Percentiles rank a stretch among this genome's conserved stretches.
phyloP scores from a whole-genome alignment of 768 basidiomycete species.

The Rickenella mellea region DNA sequence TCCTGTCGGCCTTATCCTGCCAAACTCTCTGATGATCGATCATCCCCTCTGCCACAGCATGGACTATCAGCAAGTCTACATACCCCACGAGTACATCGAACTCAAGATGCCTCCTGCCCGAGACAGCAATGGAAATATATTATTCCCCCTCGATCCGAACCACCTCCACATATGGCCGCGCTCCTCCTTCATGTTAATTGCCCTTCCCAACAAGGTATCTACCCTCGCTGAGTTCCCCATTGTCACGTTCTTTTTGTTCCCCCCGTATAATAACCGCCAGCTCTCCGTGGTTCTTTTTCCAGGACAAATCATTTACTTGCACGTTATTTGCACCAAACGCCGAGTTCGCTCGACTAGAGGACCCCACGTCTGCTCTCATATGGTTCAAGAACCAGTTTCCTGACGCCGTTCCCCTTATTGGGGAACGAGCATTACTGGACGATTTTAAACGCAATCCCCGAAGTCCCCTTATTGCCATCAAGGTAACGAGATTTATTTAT shows the following conservation, averaged over 20 bases:
- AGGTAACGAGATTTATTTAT: slow-evolving; percentile 47
- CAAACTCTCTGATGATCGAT: slow-evolving; percentile 9
- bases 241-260: slow-evolving; percentile 10
- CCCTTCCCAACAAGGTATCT: slow-evolving; percentile 87
- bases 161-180: slow-evolving; percentile 99
- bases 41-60: slow-evolving; percentile 44
- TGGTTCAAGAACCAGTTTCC: slow-evolving; percentile 86
- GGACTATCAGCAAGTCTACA: slow-evolving; percentile 92
- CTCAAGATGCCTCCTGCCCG: slow-evolving; percentile 84
- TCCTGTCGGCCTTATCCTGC: slow-evolving; percentile 18
- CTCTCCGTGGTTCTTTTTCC: slow-evolving; percentile 12
- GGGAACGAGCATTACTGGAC: slow-evolving; percentile 62
- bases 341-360: slow-evolving; percentile 60
- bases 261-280: slow-evolving; percentile 8
- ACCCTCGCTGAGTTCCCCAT: slow-evolving; percentile 15
- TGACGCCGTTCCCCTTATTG: slow-evolving; percentile 80
- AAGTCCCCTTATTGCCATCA: slow-evolving; percentile 84
- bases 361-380: slow-evolving; percentile 41
- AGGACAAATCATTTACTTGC: slow-evolving; percentile 97
- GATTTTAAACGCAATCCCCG: slow-evolving; percentile 82
- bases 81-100: slow-evolving; percentile 93
- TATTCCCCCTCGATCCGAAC: slow-evolving; percentile 83
- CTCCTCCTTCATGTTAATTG: slow-evolving; percentile 98
- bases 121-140: slow-evolving; percentile 47
- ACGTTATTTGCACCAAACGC: slow-evolving; percentile 85